Conservation (phyloP, 2,329 filamentous ascomycete species). For the Epichloe brachyelytri region DNA sequence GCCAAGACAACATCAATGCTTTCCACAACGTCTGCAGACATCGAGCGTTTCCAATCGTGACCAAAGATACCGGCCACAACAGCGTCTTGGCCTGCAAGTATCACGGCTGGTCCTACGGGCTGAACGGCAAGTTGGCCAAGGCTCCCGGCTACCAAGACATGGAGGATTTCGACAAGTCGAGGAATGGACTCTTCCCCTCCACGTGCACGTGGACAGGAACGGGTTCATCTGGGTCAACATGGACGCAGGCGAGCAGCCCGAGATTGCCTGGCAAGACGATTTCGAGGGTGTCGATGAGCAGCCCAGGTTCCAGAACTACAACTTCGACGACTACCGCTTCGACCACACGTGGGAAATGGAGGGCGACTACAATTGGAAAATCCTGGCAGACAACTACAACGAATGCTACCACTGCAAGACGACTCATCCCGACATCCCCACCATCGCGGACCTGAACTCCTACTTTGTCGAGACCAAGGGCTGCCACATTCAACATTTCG, state of each 20-base stretch:
- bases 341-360: slow-evolving; percentile 46
- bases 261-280: slow-evolving; percentile 38
- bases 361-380: slow-evolving; percentile 47
- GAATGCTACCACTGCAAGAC: slow-evolving; percentile 52
- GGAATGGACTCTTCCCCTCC: slow-evolving; percentile 44
- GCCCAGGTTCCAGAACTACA: slow-evolving; percentile 29
- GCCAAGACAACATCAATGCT: slow-evolving; percentile 38
- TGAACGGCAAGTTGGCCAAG: slow-evolving; percentile 44
- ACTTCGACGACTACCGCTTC: slow-evolving; percentile 41
- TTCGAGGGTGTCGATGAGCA: slow-evolving; percentile 35
- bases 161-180: slow-evolving; percentile 39
- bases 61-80: slow-evolving; percentile 34
- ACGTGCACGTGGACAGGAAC: slow-evolving; percentile 37
- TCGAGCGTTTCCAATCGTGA: slow-evolving; percentile 45
- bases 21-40: slow-evolving; percentile 53
- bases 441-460: slow-evolving; percentile 41
- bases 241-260: slow-evolving; percentile 31
- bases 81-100: slow-evolving; percentile 46
- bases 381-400: slow-evolving; percentile 51
- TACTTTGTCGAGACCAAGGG: slow-evolving; percentile 38
- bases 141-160: slow-evolving; percentile 45
- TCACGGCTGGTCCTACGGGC: slow-evolving; percentile 50
- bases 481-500: slow-evolving; percentile 37
- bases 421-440: slow-evolving; percentile 43
- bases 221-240: slow-evolving; percentile 49